Evolutionary conservation across 257 asterid species (phyloP), one percentile per base, ranked within the genome.

Genomic region (Fraxinus quadrangulata): DNA sequence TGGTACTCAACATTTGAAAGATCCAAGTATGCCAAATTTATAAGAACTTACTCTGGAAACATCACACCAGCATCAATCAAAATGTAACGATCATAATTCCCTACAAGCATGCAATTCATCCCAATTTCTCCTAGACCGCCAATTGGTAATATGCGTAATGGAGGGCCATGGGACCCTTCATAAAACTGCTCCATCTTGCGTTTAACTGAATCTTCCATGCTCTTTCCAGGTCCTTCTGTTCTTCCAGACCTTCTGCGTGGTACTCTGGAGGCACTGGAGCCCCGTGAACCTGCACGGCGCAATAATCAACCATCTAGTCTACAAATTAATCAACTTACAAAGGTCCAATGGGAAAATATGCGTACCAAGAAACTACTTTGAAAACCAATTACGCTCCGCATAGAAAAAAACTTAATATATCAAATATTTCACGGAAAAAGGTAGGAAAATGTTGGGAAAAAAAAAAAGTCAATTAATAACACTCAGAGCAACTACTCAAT

Each of bases 71-170:
- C 98, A 87, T 96, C 99, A 68, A 96, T 88, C 84, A 96, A 84
- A 83, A 96, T 90, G 88, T 96, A 96, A 70, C 98, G 91, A 75
- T 96, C 98, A 83, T 88, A 90, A 85, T 93, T 92, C 68, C 99
- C 99, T 49, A 96, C 91, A 23, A 96, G 94, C 99, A 96, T 93
- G 90, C 99, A 96, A 78, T 96, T 96, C 99, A 96, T 96, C 88
- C 99, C 99, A 42, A 96, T 96, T 88, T 96, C 98, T 82, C 97
- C 98, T 70, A 96, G 85, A 76, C 99, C 99, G 37, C 99, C 99
- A 87, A 96, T 93, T 70, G 99, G 99, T 45, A 96, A 90, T 84
- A 96, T 69, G 33, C 99, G 96, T 74, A 93, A 79, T 75, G 98
- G 99, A 0, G 99, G 99, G 49, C 99, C 99, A 75, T 88, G 90